Evolutionary conservation across 371 early-diverging fungal genomes (phyloP), one percentile per base, ranked within the genome.

Genomic region (Lichtheimia corymbifera): DNA sequence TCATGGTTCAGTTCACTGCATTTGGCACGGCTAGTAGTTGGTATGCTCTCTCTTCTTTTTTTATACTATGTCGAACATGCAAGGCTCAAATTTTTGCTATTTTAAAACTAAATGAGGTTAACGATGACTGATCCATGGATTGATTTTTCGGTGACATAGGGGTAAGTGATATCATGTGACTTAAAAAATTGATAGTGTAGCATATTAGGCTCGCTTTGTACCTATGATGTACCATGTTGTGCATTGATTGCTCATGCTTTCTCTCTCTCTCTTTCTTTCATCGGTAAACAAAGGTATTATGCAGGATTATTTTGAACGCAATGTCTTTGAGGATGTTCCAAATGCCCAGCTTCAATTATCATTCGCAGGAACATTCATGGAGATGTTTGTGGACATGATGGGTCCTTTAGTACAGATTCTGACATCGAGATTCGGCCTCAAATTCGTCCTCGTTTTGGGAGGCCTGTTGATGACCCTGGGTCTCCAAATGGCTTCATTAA

Each of bases 1-100:
- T 84, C 67, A 51, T 83, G 9, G 80, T 80, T 50, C 82, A 84
- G 55, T 74, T 85, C 61, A 76, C 76, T 44, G 74, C 79, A 14
- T 83, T 88, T 52, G 89, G 89, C 30, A 60, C 67, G 0, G 58
- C 73, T 4, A 52, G 70, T 27, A 61, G 66, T 15, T 78, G 78
- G 78, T 70, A 72, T 24, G 59, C 35, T 35, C 35, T 35, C 35
- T 35, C 35, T 28, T 7, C 9, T 35, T 9, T 35, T 35, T 2
- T 35, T 35, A 11, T 35, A 22, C 22, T 9, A 35, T 35, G 11
- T 35, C 2, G 35, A 35, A 35, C 35, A 35, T 35, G 35, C 35
- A 35, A 35, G 35, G 35, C 35, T 35, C 35, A 35, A 35, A 35
- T 35, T 35, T 28, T 35, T 35, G 11, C 35, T 35, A 6, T 35